Evolutionary conservation across 345 rosid genomes (phyloP).

Genomic region (Aquilaria malaccensis): DNA sequence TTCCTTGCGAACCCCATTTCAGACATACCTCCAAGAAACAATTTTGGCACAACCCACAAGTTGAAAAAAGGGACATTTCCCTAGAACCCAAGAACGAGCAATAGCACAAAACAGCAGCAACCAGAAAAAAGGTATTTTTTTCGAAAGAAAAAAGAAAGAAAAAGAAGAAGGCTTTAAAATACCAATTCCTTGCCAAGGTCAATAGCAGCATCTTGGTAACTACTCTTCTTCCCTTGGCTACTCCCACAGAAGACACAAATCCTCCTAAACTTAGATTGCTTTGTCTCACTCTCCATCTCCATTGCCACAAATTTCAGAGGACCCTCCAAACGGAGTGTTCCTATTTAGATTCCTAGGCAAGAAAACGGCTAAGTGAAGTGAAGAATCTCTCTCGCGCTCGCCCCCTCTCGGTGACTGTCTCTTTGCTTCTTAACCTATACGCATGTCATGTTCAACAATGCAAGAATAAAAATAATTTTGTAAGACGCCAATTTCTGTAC

Average conservation of each 20-base stretch:
- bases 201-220: constrained; percentile 87
- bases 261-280: constrained; percentile 56
- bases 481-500: neutral
- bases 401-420: constrained; percentile 10
- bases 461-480: constrained; percentile 5
- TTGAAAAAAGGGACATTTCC: too few species aligned
- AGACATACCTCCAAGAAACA: neutral
- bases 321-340: too few species aligned
- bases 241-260: constrained; percentile 89
- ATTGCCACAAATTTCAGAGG: constrained; percentile 10
- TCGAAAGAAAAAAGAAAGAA: neutral
- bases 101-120: neutral
- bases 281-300: constrained; percentile 40
- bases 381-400: constrained; percentile 13
- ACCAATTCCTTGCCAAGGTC: constrained; percentile 85
- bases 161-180: constrained; percentile 12
- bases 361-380: constrained; percentile 13
- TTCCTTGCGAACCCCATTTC: constrained; percentile 10
- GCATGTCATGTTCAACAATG: constrained; percentile 5
- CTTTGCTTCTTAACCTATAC: constrained; percentile 10
- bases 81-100: neutral
- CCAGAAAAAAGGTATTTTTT: neutral
- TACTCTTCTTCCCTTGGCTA: constrained; percentile 77
- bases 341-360: neutral
- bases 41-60: constrained; percentile 2